phyloP scores from a whole-genome alignment of 768 basidiomycete species.

The Chalciporus pseudorubinellus region DNA sequence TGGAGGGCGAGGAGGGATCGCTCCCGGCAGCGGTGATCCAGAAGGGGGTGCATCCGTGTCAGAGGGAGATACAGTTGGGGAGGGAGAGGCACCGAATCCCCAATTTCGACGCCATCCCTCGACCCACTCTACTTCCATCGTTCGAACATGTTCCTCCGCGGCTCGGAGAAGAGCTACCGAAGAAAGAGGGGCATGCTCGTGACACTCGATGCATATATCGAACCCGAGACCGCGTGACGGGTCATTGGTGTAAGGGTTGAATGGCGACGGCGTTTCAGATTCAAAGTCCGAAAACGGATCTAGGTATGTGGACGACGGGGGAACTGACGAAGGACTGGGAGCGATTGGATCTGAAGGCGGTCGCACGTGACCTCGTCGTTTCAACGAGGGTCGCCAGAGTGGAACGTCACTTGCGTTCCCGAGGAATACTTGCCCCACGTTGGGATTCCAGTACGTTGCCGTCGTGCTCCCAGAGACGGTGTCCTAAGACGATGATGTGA shows the following conservation, averaged over 20 bases:
- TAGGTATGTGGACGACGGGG: slow-evolving; percentile 9
- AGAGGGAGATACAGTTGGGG: neutral
- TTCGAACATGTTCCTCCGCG: slow-evolving; percentile 70
- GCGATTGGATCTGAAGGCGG: neutral
- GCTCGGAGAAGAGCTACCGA: slow-evolving; percentile 61
- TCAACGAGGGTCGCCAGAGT: slow-evolving; percentile 29
- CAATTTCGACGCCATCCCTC: slow-evolving; percentile 36
- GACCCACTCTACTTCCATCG: slow-evolving; percentile 66
- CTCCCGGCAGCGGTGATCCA: neutral
- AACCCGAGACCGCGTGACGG: slow-evolving; percentile 61
- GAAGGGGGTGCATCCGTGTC: slow-evolving; percentile 5
- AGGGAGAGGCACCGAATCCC: slow-evolving; percentile 8
- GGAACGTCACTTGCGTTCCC: slow-evolving; percentile 87
- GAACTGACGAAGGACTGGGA: neutral
- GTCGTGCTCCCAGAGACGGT: slow-evolving; percentile 33
- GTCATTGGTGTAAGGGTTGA: slow-evolving; percentile 38
- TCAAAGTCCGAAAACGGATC: slow-evolving; percentile 19
- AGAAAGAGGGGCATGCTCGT: slow-evolving; percentile 77
- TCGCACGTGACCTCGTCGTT: slow-evolving; percentile 7
- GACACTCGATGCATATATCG: slow-evolving; percentile 87
- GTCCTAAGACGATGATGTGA: slow-evolving; percentile 16
- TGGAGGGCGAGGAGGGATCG: slow-evolving; percentile 59
- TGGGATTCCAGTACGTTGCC: slow-evolving; percentile 50
- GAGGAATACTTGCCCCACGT: slow-evolving; percentile 68
- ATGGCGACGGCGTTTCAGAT: slow-evolving; percentile 30